Evolutionary conservation across 1,284 basidiomycete species (phyloP).

Genomic region (Porphyrellus sp.): DNA sequence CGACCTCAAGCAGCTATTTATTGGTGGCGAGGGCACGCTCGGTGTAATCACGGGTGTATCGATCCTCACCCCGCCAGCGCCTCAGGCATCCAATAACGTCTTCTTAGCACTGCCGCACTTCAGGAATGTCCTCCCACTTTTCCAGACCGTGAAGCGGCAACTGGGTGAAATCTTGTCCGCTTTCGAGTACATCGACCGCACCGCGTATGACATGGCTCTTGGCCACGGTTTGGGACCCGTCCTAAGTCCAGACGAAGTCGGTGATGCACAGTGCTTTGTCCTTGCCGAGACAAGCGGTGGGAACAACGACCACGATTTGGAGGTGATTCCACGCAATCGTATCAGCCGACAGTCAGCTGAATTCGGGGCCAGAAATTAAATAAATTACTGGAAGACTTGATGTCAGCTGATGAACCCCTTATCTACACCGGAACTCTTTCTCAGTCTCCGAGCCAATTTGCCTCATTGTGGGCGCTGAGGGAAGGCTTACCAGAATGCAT

Average conservation of each 20-base stretch:
- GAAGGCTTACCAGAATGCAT: conserved; percentile 93
- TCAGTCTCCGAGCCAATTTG: conserved; percentile 88
- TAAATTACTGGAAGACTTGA: conserved; percentile 74
- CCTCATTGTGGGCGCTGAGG: conserved; percentile 89
- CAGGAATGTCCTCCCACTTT: conserved; percentile 70
- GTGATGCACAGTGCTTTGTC: conserved; percentile 85
- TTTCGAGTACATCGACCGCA: conserved; percentile 95
- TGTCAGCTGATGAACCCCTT: conserved; percentile 71
- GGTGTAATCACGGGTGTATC: conserved; percentile 95
- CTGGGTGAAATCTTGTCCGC: conserved; percentile 96
- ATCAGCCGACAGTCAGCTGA: conserved; percentile 14
- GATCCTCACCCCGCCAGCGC: conserved; percentile 90
- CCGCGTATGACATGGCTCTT: conserved; percentile 82
- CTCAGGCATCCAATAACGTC: conserved; percentile 77
- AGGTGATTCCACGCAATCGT: conserved; percentile 49
- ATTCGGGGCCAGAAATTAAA: conserved; percentile 73
- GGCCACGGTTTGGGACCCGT: conserved; percentile 71
- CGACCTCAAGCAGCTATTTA: conserved; percentile 98
- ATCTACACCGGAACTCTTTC: conserved; percentile 92
- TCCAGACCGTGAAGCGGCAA: conserved; percentile 65
- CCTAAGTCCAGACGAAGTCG: conserved; percentile 63
- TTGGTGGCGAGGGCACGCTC: conserved; percentile 95
- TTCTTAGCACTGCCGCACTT: conserved; percentile 74
- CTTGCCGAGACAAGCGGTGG: conserved; percentile 95
- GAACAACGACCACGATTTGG: conserved; percentile 91